These are phyloP conservation scores for Thozetella sp. DNA, from an alignment of 495 filamentous ascomycete genomes.

Conservation along the genomic window DNA sequence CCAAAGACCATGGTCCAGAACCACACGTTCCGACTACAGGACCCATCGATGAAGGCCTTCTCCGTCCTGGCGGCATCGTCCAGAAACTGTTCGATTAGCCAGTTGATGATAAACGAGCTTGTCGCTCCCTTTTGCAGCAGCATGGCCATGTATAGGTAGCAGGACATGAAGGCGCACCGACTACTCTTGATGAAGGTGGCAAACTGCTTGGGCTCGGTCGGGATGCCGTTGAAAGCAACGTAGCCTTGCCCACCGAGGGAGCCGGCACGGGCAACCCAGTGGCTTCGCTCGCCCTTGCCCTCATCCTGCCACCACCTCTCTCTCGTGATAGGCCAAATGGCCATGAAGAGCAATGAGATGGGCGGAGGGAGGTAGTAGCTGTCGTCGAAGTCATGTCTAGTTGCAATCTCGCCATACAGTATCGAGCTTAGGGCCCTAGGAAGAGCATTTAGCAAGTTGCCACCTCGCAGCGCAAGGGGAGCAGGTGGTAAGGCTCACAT, in stretches of 20 bases:
- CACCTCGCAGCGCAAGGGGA: neutral
- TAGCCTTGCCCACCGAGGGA: neutral
- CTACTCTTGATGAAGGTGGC: conserved; percentile 7
- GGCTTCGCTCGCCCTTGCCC: neutral
- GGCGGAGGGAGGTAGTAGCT: neutral
- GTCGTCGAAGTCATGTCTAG: neutral
- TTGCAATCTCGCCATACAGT: neutral
- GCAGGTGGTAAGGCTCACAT: neutral
- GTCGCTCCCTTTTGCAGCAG: conserved; percentile 25
- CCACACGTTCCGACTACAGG: conserved; percentile 29
- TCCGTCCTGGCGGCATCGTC: conserved; percentile 28
- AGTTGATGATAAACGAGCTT: conserved; percentile 28
- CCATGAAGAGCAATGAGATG: neutral
- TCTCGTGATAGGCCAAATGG: neutral
- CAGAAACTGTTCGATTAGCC: conserved; percentile 32
- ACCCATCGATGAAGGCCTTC: conserved; percentile 21
- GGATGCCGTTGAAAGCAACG: conserved; percentile 1
- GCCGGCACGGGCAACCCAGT: neutral
- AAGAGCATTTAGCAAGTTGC: neutral
- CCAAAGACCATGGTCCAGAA: conserved; percentile 33
- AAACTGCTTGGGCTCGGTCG: neutral
- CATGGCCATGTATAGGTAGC: conserved; percentile 33
- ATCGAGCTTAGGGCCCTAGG: neutral
- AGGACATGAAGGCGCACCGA: conserved; percentile 29
- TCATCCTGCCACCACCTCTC: neutral